phyloP scores from a whole-genome alignment of 768 basidiomycete species.

The Suillus bovinus region DNA sequence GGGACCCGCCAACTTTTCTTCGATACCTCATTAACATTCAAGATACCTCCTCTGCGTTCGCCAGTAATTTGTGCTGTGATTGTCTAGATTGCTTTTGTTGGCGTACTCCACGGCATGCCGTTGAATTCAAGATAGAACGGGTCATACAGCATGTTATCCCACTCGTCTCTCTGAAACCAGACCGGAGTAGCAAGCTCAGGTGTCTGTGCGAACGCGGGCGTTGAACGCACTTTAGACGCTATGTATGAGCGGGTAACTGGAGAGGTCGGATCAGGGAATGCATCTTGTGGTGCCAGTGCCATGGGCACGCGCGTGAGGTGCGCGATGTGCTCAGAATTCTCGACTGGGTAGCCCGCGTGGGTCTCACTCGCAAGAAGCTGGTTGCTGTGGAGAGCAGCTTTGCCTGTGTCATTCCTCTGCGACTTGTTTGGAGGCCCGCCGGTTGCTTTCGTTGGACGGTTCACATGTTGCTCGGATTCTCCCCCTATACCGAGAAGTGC shows the following conservation, averaged over 20 bases:
- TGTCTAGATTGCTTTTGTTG: neutral
- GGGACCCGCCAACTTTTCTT: neutral
- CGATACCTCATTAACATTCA: neutral
- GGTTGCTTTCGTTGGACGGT: slow-evolving; percentile 2
- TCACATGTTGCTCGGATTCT: slow-evolving; percentile 4
- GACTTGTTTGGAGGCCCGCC: slow-evolving; percentile 5
- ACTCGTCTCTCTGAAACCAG: neutral
- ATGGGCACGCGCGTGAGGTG: slow-evolving; percentile 9
- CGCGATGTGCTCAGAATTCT: slow-evolving; percentile 20
- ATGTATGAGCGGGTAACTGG: slow-evolving; percentile 1
- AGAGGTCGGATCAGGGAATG: slow-evolving; percentile 24
- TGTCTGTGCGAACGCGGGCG: neutral
- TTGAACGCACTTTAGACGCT: neutral
- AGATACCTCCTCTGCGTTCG: neutral
- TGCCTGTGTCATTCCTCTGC: neutral
- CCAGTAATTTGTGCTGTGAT: neutral
- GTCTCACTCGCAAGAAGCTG: slow-evolving; percentile 3
- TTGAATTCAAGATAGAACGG: slow-evolving; percentile 22
- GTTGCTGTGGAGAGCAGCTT: slow-evolving; percentile 1
- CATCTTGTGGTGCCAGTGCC: slow-evolving; percentile 19
- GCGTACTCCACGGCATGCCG: neutral
- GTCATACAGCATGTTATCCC: slow-evolving; percentile 18
- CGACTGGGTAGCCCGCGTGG: slow-evolving; percentile 20
- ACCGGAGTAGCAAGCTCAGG: neutral
- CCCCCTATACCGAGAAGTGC: slow-evolving; percentile 27